Conservation (phyloP, 371 early-diverging fungal genomes). For the Sporodiniella umbellata region DNA sequence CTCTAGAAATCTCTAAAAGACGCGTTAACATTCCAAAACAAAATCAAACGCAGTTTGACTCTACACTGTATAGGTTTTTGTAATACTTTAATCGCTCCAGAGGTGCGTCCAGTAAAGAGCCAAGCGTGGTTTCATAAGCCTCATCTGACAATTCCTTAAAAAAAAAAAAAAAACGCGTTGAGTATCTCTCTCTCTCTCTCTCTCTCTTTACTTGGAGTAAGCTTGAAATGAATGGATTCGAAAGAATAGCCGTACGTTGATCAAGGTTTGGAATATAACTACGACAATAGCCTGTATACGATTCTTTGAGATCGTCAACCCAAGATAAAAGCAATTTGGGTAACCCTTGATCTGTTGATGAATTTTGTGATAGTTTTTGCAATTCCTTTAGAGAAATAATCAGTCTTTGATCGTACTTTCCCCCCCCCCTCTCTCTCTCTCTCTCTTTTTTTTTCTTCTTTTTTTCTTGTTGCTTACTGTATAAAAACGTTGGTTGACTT, state of each 20-base stretch:
- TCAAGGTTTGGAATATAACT: conserved; percentile 36
- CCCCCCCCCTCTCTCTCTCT: too few relatives aligned
- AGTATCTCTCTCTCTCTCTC: neutral
- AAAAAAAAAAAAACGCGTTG: neutral
- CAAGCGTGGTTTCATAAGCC: conserved; percentile 32
- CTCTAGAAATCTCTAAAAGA: conserved; percentile 34
- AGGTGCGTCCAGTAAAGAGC: conserved; percentile 44
- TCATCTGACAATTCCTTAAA: conserved; percentile 23
- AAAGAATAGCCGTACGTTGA: conserved; percentile 33
- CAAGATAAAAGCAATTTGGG: conserved; percentile 47
- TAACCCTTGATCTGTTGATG: conserved; percentile 30
- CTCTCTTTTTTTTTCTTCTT: neutral
- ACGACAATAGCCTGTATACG: conserved; percentile 48
- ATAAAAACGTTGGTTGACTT: conserved; percentile 46
- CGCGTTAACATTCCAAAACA: too few relatives aligned
- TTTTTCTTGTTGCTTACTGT: conserved; percentile 21
- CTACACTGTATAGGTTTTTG: conserved; percentile 47
- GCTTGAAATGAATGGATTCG: conserved; percentile 25
- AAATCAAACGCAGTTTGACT: neutral
- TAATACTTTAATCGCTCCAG: conserved; percentile 46
- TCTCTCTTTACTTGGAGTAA: conserved; percentile 15
- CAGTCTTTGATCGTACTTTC: too few relatives aligned
- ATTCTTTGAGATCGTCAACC: conserved; percentile 51
- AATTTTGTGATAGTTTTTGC: too few relatives aligned
- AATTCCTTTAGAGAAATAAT: too few relatives aligned